Evolutionary conservation across 2,329 filamentous ascomycete genomes (phyloP), one percentile per base, ranked within the genome.

Genomic region (Colletotrichum theobromicola): DNA sequence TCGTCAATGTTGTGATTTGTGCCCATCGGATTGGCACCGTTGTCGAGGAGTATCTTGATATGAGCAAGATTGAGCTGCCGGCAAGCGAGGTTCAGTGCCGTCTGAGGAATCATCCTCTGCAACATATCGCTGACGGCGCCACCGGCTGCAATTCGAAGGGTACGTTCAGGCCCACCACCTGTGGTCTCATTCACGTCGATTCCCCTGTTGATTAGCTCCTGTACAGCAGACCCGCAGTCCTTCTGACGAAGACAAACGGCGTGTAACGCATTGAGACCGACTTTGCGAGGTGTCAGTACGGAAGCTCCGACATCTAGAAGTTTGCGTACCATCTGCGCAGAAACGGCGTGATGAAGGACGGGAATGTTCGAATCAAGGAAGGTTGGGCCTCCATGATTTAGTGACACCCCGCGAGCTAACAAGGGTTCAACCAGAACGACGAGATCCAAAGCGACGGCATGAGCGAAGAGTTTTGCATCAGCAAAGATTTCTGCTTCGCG

Each of bases 201-300:
- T 24, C 67, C 61, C n/a, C 4, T 34, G 7, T 16, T n/a, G n/a
- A 74, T 50, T 9, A 74, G 67, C 9, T 71, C 71, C 7, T 30
- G 30, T 2, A 74, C 64, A 28, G 67, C 60, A 8, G 34, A 30
- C n/a, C 21, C 35, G 13, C 67, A 74, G 35, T 70, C 15, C 26
- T n/a, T 21, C 5, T 26, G 46, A 35, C 67, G 67, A 6, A 70
- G 67, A 53, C 71, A 70, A 10, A 70, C 60, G 7, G 67, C 67
- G 16, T 74, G 71, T 2, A 74, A 46, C 15, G 71, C 67, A 35
- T 74, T 74, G 35, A 71, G 50, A 8, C 71, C 71, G 13, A 71
- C 28, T 3, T 18, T n/a, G 7, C 24, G 28, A 13, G 67, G 53
- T 7, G 37, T 71, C 9, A 61, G 50, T 13, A 71, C 35, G 12